Evolutionary conservation across 495 filamentous ascomycete species (phyloP), one percentile per base, ranked within the genome.

Genomic region (Astrocystis sublimbata): DNA sequence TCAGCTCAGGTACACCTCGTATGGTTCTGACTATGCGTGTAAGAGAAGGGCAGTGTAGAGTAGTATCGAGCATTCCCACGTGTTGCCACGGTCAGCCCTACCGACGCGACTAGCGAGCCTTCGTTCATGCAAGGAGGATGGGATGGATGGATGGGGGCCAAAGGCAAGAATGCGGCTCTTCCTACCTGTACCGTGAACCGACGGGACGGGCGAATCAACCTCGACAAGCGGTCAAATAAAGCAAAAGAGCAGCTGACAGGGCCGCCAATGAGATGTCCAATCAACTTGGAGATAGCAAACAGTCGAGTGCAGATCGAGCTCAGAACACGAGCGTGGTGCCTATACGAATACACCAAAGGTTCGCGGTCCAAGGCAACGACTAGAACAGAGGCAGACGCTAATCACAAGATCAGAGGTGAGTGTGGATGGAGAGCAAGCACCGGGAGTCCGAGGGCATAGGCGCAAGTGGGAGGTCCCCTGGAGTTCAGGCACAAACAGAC

Each of bases 1-100:
- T 53, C 60, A 62, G 38, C 60, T 42, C 40, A 42, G 42, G 31
- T 17, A 13, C 10, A 5, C 41, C 15, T 53, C 28, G 42, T 10
- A 24, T 12, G 24, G 24, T 31, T 38, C 15, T 54, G 9, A 19
- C 15, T n/a, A 15, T 23, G 31, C 15, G 7, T 23, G 13, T 21
- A 17, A 5, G 15, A 30, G 8, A 6, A 35, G 19, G 6, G 42
- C 23, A 30, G 31, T 17, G 10, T 26, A 21, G 30, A 21, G 21
- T 9, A 21, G 42, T 46, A 40, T 42, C 38, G 2, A 42, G 24
- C n/a, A n/a, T n/a, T 26, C 21, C 23, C 53, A 26, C 38, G 10
- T 26, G 35, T 47, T n/a, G 35, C 42, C 33, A 21, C 19, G 33
- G 33, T 62, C 60, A 62, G 60, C 60, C 60, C 51, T 62, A 62